Base-by-base conservation (phyloP, 768 basidiomycete genomes). In the Pilatotrama ljubarskyi region DNA sequence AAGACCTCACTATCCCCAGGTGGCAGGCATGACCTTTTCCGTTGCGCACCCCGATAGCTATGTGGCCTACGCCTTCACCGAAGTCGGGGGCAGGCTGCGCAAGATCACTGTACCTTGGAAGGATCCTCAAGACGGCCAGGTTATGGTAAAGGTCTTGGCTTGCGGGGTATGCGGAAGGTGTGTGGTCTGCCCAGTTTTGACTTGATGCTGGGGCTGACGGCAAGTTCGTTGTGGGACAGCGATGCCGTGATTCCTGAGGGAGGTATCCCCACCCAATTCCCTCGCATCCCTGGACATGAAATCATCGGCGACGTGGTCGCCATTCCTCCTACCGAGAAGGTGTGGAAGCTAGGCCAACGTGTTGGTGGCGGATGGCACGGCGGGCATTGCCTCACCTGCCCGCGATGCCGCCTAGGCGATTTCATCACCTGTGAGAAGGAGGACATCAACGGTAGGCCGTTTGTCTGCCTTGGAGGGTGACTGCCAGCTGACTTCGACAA, bases 341-440 rank as follows among this genome's bases (percentile, higher is more conserved):
- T 43, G 15, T 71, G 66, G 68, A 69, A 58, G 48, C 37, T 68
- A n/a, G 72, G 72, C 18, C 64, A 71, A 32, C 69, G 68, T n/a
- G 71, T 74, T 22, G 73, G 73, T 26, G 64, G 63, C 13, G 69
- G 68, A 14, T 73, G 71, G 72, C 68, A 67, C 35, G 69, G 69
- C n/a, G 62, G 67, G 1, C 68, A 68, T 49, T 71, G 70, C 44
- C 53, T 58, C 36, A 56, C 57, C 20, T 74, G 73, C 56, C 42
- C 51, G 9, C 41, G 58, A 38, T 74, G 73, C 50, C 59, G 64
- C 11, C 40, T 53, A 8, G 71, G 71, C 1, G 68, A 70, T 17
- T 69, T 64, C 58, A 54, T 68, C 13, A 65, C 61, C 1, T 74
- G 73, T 51, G 42, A 56, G 20, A 61, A 68, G 20, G 67, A 62